These are phyloP conservation scores for Inga oerstediana DNA, from an alignment of 306 rosid species.

Conservation along the genomic window DNA sequence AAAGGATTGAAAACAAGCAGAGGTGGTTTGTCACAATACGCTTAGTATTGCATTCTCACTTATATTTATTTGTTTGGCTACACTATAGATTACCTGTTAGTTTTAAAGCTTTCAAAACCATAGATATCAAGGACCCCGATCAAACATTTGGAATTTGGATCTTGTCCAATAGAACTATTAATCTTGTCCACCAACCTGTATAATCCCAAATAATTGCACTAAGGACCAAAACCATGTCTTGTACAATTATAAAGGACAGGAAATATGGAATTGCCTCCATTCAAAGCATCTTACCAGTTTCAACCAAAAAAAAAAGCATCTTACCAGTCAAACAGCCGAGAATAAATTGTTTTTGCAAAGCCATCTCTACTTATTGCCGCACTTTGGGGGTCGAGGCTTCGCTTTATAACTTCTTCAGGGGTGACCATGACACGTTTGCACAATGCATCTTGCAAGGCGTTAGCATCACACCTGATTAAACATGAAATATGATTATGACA, in stretches of 20 bases:
- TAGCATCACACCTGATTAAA: slow-evolving; percentile 72
- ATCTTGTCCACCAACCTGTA: slow-evolving; percentile 96
- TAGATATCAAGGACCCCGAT: slow-evolving; percentile 99
- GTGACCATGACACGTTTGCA: slow-evolving; percentile 99
- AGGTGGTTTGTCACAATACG: slow-evolving; percentile 39
- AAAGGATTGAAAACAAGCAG: slow-evolving; percentile 45
- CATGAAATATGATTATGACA: slow-evolving; percentile 25
- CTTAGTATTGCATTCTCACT: slow-evolving; percentile 32
- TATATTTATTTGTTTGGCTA: slow-evolving; percentile 21
- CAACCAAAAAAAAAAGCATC: slow-evolving; percentile 12
- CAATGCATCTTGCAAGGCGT: slow-evolving; percentile 88
- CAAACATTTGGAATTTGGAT: slow-evolving; percentile 78
- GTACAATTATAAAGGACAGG: slow-evolving; percentile 15
- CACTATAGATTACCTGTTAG: slow-evolving; percentile 79
- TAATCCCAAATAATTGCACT: slow-evolving; percentile 33
- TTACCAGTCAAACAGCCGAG: slow-evolving; percentile 96
- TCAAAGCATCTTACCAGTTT: slow-evolving; percentile 64
- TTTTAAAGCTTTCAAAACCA: slow-evolving; percentile 97
- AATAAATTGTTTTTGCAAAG: slow-evolving; percentile 89
- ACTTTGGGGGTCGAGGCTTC: slow-evolving; percentile 96
- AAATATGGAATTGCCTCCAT: slow-evolving; percentile 24
- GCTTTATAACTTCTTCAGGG: slow-evolving; percentile 98
- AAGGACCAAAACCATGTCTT: slow-evolving; percentile 33
- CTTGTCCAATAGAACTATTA: slow-evolving; percentile 94
- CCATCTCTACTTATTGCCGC: slow-evolving; percentile 90